Base-by-base conservation (phyloP, 345 rosid genomes). In the Rhodamnia argentea region DNA sequence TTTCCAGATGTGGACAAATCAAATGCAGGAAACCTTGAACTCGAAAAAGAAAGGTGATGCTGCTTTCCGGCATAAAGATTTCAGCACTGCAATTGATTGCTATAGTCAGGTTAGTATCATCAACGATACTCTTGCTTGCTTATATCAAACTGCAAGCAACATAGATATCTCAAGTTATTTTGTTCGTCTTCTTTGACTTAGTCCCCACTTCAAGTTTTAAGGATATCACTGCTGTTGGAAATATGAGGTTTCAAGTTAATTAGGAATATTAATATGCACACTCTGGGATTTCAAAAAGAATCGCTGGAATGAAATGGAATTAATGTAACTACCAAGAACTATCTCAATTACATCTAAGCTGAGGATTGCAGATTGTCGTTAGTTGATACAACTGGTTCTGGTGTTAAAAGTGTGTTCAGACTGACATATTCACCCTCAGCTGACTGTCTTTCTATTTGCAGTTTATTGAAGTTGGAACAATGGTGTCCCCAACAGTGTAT, bases 1-100 rank as follows among this genome's bases (percentile, higher is more conserved):
- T 27, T 95, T 95, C 90, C 92, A 94, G 87, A 92, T 93, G 95
- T 95, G 96, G 97, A 95, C 98, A 84, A 91, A 91, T 89, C 94
- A 95, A 83, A 94, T 94, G 97, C 96, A 95, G 88, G 99, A 95
- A 85, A 96, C 96, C 10, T 89, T 94, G 85, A 89, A 91, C 87
- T 95, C 93, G n/a, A 95, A 93, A 95, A 95, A 93, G 86, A 96
- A 95, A 88, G 99, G 96, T 15, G 98, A 96, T 87, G 84, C 54
- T 84, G 98, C 96, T 86, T 96, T 95, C 88, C 93, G 91, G 82
- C 94, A 89, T 86, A 95, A 92, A 92, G 95, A 95, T 86, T 93
- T 94, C 74, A 91, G 89, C 58, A 91, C 92, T 86, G 94, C 94
- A 29, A 90, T 91, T 85, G 94, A 92, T 82, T 93, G 89, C 86